Conservation (phyloP, 2,329 filamentous ascomycete genomes). For the Pestalotiopsis sp. region DNA sequence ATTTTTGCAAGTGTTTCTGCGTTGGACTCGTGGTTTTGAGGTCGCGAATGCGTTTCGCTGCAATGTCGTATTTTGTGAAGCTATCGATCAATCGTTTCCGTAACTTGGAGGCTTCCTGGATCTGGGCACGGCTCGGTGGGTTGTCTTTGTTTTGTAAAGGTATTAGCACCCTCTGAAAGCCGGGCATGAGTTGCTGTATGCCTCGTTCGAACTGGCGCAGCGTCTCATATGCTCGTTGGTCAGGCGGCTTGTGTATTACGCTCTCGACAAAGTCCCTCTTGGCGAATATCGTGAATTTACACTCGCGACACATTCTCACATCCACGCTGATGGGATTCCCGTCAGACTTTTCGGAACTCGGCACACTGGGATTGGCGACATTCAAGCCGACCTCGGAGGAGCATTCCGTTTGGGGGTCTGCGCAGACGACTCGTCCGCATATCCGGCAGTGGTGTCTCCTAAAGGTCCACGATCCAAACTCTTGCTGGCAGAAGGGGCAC, state of each 20-base stretch:
- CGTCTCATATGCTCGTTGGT: slow-evolving; percentile 81
- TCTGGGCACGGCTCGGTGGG: slow-evolving; percentile 63
- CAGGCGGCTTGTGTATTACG: slow-evolving; percentile 67
- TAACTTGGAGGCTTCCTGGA: slow-evolving; percentile 84
- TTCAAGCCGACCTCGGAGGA: slow-evolving; percentile 83
- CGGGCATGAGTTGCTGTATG: slow-evolving; percentile 78
- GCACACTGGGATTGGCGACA: slow-evolving; percentile 57
- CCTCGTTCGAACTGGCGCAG: slow-evolving; percentile 86
- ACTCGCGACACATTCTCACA: slow-evolving; percentile 90
- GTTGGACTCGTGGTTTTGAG: slow-evolving; percentile 72
- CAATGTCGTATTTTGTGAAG: slow-evolving; percentile 84
- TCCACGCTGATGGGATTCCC: slow-evolving; percentile 64
- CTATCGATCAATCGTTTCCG: slow-evolving; percentile 88
- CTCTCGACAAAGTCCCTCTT: slow-evolving; percentile 79
- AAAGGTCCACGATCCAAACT: slow-evolving; percentile 92
- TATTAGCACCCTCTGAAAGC: slow-evolving; percentile 77
- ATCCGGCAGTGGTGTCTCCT: slow-evolving; percentile 92
- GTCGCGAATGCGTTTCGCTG: slow-evolving; percentile 80
- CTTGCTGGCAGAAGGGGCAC: slow-evolving; percentile 95
- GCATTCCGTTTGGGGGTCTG: slow-evolving; percentile 81
- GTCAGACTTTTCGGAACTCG: slow-evolving; percentile 46
- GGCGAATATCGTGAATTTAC: slow-evolving; percentile 63
- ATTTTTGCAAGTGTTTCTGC: slow-evolving; percentile 76
- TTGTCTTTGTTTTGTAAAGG: slow-evolving; percentile 64
- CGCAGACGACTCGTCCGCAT: slow-evolving; percentile 91